phyloP scores from a whole-genome alignment of 2,329 filamentous ascomycete genomes.

The Cephalotrichum gorgonifer region DNA sequence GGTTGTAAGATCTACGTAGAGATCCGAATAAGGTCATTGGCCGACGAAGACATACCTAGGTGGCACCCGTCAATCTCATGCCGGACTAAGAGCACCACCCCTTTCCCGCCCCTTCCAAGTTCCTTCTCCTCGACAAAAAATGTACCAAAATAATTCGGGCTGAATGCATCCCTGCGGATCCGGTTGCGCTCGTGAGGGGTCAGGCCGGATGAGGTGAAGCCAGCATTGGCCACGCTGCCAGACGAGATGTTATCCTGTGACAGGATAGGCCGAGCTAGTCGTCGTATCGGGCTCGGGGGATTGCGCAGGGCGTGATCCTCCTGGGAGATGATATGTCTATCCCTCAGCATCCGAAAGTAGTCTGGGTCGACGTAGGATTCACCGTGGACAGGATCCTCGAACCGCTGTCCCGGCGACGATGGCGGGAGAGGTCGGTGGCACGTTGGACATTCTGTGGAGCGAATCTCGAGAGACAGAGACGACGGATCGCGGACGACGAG shows the following conservation, averaged over 20 bases:
- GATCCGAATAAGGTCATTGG: too few species aligned
- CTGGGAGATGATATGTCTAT: slow-evolving; percentile 34
- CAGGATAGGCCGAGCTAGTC: slow-evolving; percentile 37
- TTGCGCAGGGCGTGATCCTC: slow-evolving; percentile 22
- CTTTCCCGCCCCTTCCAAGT: slow-evolving; percentile 83
- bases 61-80: slow-evolving; percentile 85
- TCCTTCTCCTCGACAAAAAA: slow-evolving; percentile 88
- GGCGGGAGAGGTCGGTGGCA: slow-evolving; percentile 64
- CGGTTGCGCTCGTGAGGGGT: slow-evolving; percentile 40
- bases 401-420: slow-evolving; percentile 38
- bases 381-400: slow-evolving; percentile 29
- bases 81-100: slow-evolving; percentile 86
- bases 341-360: slow-evolving; percentile 89
- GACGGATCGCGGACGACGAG: slow-evolving; percentile 83
- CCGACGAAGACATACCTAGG: slow-evolving; percentile 35
- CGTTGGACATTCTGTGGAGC: slow-evolving; percentile 77
- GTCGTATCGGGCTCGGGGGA: slow-evolving; percentile 43
- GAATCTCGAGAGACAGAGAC: slow-evolving; percentile 77
- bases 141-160: slow-evolving; percentile 80
- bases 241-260: slow-evolving; percentile 6
- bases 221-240: background rate
- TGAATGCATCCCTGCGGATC: slow-evolving; percentile 81
- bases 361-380: slow-evolving; percentile 77
- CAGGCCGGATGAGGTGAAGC: background rate
- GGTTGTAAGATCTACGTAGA: background rate